phyloP scores from a whole-genome alignment of 176 grass and related monocot genomes.

The Aegilops bicornis region DNA sequence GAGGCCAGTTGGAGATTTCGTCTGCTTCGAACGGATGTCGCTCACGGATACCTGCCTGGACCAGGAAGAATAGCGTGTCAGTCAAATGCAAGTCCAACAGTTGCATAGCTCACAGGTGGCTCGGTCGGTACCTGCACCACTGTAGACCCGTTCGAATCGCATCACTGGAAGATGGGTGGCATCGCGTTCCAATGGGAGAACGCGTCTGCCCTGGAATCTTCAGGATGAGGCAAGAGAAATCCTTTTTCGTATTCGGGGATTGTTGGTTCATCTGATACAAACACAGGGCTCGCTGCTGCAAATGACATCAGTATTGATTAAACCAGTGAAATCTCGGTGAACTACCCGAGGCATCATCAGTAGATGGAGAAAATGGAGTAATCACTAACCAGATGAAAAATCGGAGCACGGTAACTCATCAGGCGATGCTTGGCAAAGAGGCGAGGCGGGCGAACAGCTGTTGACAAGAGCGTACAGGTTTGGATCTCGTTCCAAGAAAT shows the following conservation, averaged over 20 bases:
- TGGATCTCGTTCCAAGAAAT: conserved; percentile 41
- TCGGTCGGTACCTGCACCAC: conserved; percentile 21
- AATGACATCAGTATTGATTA: not conserved
- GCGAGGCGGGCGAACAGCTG: conserved; percentile 4
- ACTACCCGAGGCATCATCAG: not conserved
- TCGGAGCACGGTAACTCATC: conserved; percentile 6
- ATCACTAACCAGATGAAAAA: conserved; percentile 24
- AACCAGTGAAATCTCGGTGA: conserved; percentile 11
- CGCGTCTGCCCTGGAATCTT: conserved; percentile 38
- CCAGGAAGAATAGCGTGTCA: conserved; percentile 25
- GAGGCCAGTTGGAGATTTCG: conserved; percentile 14
- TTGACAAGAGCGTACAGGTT: not conserved
- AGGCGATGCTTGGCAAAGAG: conserved; percentile 21
- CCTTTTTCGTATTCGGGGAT: conserved; percentile 10
- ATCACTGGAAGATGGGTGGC: conserved; percentile 30
- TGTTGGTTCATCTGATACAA: not conserved
- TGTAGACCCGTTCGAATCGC: conserved; percentile 36
- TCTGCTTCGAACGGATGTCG: conserved; percentile 51
- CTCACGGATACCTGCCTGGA: not conserved
- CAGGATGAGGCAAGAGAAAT: conserved; percentile 34
- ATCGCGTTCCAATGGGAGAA: conserved; percentile 40
- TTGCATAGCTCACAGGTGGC: not conserved
- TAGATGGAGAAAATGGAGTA: not conserved
- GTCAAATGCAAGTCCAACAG: conserved; percentile 25
- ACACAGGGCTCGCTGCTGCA: conserved; percentile 22